Evolutionary conservation across 257 asterid genomes (phyloP).

Genomic region (Leptodermis oblonga): DNA sequence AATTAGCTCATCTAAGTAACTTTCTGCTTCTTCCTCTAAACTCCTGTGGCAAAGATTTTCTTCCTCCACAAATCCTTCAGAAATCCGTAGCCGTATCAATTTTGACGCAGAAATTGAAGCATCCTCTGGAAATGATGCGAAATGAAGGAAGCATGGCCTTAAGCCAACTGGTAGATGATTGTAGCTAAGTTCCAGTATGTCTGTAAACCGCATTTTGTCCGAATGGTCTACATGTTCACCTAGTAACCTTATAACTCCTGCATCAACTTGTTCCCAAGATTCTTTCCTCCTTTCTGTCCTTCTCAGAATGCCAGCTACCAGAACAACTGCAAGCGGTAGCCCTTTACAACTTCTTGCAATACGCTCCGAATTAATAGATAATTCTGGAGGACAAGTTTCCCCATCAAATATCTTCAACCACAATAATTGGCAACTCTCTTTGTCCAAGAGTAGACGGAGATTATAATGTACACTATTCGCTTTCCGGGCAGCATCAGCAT

Average conservation of each 20-base stretch:
- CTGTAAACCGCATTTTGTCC: no score
- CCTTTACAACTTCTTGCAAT: slow-evolving; percentile 3
- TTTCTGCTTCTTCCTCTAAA: no score
- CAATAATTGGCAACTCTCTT: slow-evolving; percentile 6
- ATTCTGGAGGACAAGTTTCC: not conserved
- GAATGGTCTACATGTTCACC: not conserved
- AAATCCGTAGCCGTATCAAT: not conserved
- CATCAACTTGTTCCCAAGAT: not conserved
- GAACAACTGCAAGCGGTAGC: slow-evolving; percentile 1
- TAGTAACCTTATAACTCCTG: not conserved
- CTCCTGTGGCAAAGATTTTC: no score
- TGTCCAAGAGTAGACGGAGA: not conserved
- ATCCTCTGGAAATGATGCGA: no score
- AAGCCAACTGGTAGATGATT: not conserved
- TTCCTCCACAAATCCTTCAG: slow-evolving; percentile 5
- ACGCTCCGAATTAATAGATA: not conserved
- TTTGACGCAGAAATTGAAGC: not conserved
- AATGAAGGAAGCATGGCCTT: no score
- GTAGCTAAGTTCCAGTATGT: slow-evolving; percentile 3
- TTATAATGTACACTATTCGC: not conserved
- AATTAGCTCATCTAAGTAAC: no score
- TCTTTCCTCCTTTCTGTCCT: not conserved
- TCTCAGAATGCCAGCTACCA: slow-evolving; percentile 1
- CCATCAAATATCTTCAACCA: not conserved
- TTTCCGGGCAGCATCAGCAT: not conserved